These are phyloP conservation scores for Cercophora sp. DNA, from an alignment of 495 filamentous ascomycete species.

Conservation along the genomic window DNA sequence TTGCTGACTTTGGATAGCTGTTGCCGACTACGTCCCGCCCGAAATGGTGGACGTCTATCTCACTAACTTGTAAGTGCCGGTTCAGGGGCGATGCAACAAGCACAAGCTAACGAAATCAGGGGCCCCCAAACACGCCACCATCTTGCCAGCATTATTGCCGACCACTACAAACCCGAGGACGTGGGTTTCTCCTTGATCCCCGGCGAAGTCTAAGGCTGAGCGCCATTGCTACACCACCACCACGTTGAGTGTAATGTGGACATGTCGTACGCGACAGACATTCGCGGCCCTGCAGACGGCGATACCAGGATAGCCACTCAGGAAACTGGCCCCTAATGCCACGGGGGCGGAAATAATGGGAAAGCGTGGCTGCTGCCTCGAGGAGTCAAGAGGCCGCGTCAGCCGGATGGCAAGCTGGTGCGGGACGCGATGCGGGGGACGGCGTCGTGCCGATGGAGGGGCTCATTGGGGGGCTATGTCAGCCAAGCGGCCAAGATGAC, in stretches of 20 bases:
- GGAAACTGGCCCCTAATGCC: not conserved
- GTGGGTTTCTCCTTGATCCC: conserved; percentile 54
- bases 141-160: conserved; percentile 73
- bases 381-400: conserved; percentile 24
- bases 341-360: not conserved
- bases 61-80: conserved; percentile 75
- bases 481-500: conserved; percentile 12
- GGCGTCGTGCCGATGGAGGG: conserved; percentile 1
- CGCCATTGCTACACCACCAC: not conserved
- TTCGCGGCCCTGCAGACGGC: conserved; percentile 16
- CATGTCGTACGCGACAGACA: not conserved
- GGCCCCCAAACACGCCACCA: conserved; percentile 79
- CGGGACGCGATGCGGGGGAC: conserved; percentile 15
- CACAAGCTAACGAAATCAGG: no score
- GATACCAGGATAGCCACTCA: conserved; percentile 3
- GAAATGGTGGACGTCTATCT: conserved; percentile 85
- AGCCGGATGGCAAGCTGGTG: conserved; percentile 20
- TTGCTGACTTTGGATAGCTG: no score
- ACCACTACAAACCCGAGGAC: conserved; percentile 83
- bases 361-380: conserved; percentile 12
- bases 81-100: conserved; percentile 19
- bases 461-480: conserved; percentile 19
- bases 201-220: conserved; percentile 11
- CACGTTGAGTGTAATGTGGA: not conserved
- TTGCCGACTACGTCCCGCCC: conserved; percentile 78